These are phyloP conservation scores for Artemisia annua DNA, from an alignment of 129 eudicot species.

Conservation along the genomic window DNA sequence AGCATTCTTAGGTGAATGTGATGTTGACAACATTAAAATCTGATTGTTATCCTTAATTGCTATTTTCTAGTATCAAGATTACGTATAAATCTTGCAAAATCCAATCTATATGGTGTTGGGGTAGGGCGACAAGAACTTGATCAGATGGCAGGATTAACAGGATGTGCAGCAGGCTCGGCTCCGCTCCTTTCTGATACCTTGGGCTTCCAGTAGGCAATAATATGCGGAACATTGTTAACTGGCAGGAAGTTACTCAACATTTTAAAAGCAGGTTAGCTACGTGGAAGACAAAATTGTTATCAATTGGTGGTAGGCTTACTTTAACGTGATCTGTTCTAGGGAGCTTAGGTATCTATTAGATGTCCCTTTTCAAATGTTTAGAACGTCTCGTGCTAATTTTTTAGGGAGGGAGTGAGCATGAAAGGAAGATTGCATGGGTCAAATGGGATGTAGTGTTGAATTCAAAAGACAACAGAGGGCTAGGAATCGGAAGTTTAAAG, in stretches of 20 bases:
- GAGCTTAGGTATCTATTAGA: neutral
- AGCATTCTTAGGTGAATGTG: neutral
- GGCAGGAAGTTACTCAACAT: neutral
- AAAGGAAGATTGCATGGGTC: neutral
- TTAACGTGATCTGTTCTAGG: neutral
- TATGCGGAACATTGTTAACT: neutral
- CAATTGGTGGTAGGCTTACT: neutral
- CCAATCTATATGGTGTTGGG: neutral
- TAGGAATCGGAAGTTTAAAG: neutral
- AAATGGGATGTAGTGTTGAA: neutral
- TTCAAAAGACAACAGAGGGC: neutral
- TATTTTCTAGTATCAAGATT: no score
- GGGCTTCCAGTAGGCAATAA: neutral
- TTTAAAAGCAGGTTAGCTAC: neutral
- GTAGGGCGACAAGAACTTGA: neutral
- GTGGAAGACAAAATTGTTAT: neutral
- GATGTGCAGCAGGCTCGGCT: neutral
- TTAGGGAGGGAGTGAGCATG: neutral
- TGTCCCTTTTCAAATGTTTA: neutral
- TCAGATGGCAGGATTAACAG: neutral
- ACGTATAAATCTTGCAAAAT: no score
- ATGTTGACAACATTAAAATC: no score
- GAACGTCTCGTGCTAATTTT: neutral
- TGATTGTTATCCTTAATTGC: no score
- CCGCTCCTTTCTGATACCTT: neutral